A percentile compares a stretch with the other conserved stretches of the same genome.
phyloP scores from a whole-genome alignment of 2,329 filamentous ascomycete species.

The Acrodontium crateriforme region DNA sequence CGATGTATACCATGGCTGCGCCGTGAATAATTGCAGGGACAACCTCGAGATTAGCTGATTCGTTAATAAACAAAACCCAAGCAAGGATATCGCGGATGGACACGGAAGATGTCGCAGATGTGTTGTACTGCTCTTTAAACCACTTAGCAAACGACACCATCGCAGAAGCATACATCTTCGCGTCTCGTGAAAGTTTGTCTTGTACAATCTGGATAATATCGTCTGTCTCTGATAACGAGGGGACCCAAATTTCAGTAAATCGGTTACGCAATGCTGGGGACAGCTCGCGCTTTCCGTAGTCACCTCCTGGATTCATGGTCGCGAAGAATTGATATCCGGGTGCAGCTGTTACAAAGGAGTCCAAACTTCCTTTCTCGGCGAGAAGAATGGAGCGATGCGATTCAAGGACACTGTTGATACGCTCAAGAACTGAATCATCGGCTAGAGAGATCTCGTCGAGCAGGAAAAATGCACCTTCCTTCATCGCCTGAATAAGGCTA shows the following conservation, averaged over 20 bases:
- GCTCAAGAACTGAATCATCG: slow-evolving; percentile 91
- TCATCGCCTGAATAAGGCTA: slow-evolving; percentile 88
- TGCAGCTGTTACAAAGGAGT: slow-evolving; percentile 63
- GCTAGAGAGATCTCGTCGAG: slow-evolving; percentile 96
- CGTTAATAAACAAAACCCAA: slow-evolving; percentile 87
- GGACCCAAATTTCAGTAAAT: slow-evolving; percentile 98
- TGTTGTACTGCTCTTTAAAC: slow-evolving; percentile 73
- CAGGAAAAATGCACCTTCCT: slow-evolving; percentile 74
- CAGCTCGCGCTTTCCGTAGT: slow-evolving; percentile 95
- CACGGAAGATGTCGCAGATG: slow-evolving; percentile 60
- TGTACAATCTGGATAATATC: slow-evolving; percentile 80
- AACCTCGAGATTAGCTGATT: slow-evolving; percentile 8
- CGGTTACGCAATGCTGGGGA: slow-evolving; percentile 90
- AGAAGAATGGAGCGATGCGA: slow-evolving; percentile 72
- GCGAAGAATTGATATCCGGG: slow-evolving; percentile 89
- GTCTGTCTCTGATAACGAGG: slow-evolving; percentile 66
- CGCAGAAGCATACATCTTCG: slow-evolving; percentile 45
- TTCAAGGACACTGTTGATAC: slow-evolving; percentile 92
- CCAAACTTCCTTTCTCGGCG: slow-evolving; percentile 80
- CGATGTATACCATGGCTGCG: slow-evolving; percentile 88
- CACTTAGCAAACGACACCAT: slow-evolving; percentile 84
- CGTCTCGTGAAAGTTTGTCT: slow-evolving; percentile 51
- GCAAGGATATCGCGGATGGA: slow-evolving; percentile 86
- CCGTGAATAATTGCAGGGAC: slow-evolving; percentile 53
- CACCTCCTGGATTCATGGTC: slow-evolving; percentile 97